Base-by-base conservation (phyloP, 139 green algal genomes). In the Micromonas pusilla region DNA sequence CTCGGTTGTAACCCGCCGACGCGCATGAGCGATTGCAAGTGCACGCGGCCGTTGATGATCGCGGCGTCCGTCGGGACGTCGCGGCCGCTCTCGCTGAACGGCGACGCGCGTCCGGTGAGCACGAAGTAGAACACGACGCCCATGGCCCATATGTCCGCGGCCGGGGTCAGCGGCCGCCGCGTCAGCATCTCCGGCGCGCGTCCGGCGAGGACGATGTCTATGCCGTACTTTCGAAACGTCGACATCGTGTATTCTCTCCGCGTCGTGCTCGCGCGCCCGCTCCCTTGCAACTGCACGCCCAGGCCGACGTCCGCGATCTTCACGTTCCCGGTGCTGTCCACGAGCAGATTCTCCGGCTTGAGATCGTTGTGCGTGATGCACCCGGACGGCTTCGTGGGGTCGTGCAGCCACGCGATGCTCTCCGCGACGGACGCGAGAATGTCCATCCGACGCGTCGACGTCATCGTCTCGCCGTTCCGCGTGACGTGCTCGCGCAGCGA, bases 321-420 rank as follows among this genome's bases (percentile, higher is more conserved):
- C 19, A 97, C 85, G n/a, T 84, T 77, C 0, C 89, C 89, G 20
- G 81, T 83, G 2, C 84, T 87, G 1, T 73, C 81, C 45, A 96
- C 81, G 70, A 97, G 87, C 82, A 96, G 83, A 85, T 97, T 97
- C 76, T 97, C 92, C 0, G 92, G 91, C 83, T 96, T 96, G 32
- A 96, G 54, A 82, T 96, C 91, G 26, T 90, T 87, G 79, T 95
- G 91, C 53, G 91, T 87, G 36, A 80, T 67, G 34, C 62, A 66
- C 26, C 75, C 63, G 34, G 45, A 36, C 9, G 72, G 23, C 33
- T 78, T 78, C 5, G 30, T 28, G 2, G 36, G 39, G 28, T 66
- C 38, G 62, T 80, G 75, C 20, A 80, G 63, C 62, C 54, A 72
- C 64, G 23, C 21, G 28, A 80, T 67, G 20, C 63, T 60, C 28